Percentiles rank a stretch among this genome's conserved stretches.
These are phyloP conservation scores for Skeletonema grethae DNA, from an alignment of 108 stramenopile species.

Conservation along the genomic window DNA sequence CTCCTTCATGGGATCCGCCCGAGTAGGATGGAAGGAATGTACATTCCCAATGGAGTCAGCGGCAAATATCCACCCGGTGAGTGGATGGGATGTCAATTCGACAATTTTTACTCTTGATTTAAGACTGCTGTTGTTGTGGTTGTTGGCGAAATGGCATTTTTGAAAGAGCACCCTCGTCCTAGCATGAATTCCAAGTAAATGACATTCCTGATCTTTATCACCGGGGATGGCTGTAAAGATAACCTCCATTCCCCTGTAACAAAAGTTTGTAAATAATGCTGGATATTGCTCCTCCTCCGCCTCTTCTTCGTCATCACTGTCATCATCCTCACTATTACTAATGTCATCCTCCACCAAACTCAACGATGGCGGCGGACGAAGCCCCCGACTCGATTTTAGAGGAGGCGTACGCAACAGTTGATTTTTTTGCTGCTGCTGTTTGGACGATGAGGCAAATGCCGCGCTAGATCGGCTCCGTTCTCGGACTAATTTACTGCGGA, in stretches of 20 bases:
- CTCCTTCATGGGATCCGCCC: constrained; percentile 31
- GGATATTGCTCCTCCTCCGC: constrained; percentile 4
- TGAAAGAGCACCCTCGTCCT: constrained; percentile 69
- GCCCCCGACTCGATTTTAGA: background rate
- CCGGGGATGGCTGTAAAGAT: constrained; percentile 52
- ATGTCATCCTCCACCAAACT: background rate
- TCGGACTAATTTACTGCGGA: constrained; percentile 1
- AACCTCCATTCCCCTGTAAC: constrained; percentile 68
- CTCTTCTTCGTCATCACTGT: background rate
- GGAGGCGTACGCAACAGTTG: background rate
- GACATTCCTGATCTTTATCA: constrained; percentile 1
- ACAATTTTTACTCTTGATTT: constrained; percentile 30
- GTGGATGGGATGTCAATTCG: constrained; percentile 34
- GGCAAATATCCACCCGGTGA: constrained; percentile 39
- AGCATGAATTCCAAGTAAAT: constrained; percentile 58
- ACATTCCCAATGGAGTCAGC: constrained; percentile 36
- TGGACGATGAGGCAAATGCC: constrained; percentile 1
- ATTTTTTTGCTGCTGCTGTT: background rate
- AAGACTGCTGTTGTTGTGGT: constrained; percentile 28
- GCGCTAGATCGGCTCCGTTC: constrained; percentile 2
- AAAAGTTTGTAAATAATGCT: constrained; percentile 29
- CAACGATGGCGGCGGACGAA: background rate
- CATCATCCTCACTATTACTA: background rate
- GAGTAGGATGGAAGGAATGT: constrained; percentile 39
- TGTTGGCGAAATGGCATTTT: constrained; percentile 28